These are phyloP conservation scores for Halophytophthora batemanensis DNA, from an alignment of 352 stramenopile species.

Conservation along the genomic window DNA sequence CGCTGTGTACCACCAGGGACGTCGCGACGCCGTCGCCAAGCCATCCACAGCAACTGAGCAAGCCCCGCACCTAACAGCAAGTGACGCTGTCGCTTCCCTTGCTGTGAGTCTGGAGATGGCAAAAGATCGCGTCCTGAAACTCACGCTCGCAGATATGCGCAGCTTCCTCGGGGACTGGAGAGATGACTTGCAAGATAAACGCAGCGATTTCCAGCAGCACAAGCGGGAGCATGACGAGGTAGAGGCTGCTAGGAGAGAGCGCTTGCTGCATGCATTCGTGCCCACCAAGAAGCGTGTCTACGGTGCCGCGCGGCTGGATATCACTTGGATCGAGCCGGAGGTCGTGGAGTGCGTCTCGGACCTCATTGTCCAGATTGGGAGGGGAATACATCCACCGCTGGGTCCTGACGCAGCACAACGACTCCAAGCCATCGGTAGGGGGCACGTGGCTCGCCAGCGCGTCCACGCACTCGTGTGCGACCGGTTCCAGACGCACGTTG, in stretches of 20 bases:
- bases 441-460: constrained; percentile 35
- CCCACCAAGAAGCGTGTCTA: constrained; percentile 46
- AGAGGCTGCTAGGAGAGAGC: constrained; percentile 9
- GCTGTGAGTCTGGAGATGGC: constrained; percentile 49
- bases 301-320: constrained; percentile 38
- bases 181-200: constrained; percentile 38
- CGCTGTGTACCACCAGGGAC: constrained; percentile 15
- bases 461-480: constrained; percentile 30
- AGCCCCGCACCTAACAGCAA: constrained; percentile 7
- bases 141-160: constrained; percentile 45
- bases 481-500: constrained; percentile 38
- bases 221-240: constrained; percentile 19
- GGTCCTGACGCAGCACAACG: constrained; percentile 48
- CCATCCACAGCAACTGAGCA: background rate
- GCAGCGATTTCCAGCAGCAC: constrained; percentile 27
- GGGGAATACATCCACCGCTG: constrained; percentile 23
- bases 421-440: constrained; percentile 54
- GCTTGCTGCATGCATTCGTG: constrained; percentile 24
- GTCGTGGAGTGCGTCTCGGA: constrained; percentile 50
- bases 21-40: constrained; percentile 17
- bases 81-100: constrained; percentile 29
- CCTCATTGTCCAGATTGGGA: constrained; percentile 35
- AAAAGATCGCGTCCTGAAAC: constrained; percentile 42
- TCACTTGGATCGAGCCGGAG: constrained; percentile 62
- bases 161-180: constrained; percentile 52